Conservation (phyloP, 345 rosid genomes). For the Salix exigua region DNA sequence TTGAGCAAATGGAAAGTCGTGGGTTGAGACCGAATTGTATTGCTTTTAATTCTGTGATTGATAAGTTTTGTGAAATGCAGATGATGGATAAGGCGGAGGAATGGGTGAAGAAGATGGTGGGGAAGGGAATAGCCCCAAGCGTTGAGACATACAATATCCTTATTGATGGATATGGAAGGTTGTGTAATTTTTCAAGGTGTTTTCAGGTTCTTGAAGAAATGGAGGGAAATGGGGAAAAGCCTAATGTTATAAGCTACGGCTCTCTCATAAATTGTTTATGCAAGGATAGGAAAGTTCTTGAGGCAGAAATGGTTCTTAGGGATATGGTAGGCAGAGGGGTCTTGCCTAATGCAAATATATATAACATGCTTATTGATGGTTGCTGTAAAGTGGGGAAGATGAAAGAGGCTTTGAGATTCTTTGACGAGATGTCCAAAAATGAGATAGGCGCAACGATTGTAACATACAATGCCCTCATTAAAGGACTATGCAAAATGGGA, state of each 20-base stretch:
- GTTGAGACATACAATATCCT: conserved; percentile 59
- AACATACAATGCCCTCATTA: conserved; percentile 69
- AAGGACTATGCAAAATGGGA: conserved; percentile 59
- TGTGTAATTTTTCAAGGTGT: conserved; percentile 54
- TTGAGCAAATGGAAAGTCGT: conserved; percentile 52
- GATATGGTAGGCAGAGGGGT: conserved; percentile 64
- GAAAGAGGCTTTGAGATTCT: conserved; percentile 53
- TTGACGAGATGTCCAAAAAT: conserved; percentile 56
- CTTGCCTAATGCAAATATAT: conserved; percentile 54
- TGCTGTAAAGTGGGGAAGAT: conserved; percentile 49
- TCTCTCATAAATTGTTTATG: conserved; percentile 67
- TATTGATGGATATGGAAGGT: conserved; percentile 67
- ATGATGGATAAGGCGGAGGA: conserved; percentile 58
- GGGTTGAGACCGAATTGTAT: conserved; percentile 54
- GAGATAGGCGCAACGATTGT: conserved; percentile 51
- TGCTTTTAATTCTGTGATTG: conserved; percentile 60
- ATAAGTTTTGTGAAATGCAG: conserved; percentile 49
- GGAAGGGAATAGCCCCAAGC: conserved; percentile 54
- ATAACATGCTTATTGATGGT: conserved; percentile 70
- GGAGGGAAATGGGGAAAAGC: conserved; percentile 54
- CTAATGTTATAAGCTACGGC: conserved; percentile 69
- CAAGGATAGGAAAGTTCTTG: conserved; percentile 65
- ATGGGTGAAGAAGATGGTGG: conserved; percentile 59
- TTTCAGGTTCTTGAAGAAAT: conserved; percentile 69
- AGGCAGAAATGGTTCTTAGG: conserved; percentile 61